Evolutionary conservation across 129 eudicot species (phyloP), one percentile per base, ranked within the genome.

Genomic region (Lactuca saligna): DNA sequence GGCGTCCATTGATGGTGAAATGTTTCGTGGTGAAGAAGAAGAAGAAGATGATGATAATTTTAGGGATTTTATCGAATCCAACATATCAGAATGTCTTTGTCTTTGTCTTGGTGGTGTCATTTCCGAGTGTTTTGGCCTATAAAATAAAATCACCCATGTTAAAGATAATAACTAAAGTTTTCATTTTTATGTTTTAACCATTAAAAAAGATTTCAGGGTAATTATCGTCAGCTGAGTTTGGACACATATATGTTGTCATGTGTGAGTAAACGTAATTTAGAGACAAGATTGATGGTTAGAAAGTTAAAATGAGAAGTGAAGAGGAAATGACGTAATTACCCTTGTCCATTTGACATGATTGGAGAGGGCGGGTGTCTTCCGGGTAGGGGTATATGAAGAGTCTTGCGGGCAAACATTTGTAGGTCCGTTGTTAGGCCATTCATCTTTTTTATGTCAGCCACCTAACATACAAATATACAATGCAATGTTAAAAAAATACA

Each of bases 361-460:
- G 95, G 88, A 50, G 96, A 86, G 35, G 96, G 96, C 8, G 96
- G 96, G 70, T 93, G 98, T 80, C 94, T 89, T 53, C 96, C 98
- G 14, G 96, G 95, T 53, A 84, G 81, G 31, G 98, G 98, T 82
- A 93, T 93, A 29, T 83, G 87, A 35, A 93, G 92, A 2, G 91
- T 79, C 84, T 87, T 89, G 63, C 83, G 90, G 71, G 90, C 90
- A 86, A 93, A 93, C 96, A 93, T 93, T 81, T 93, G 98, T 54
- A 84, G 82, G 75, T 93, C 98, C 5, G 98, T 78, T 51, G 86
- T 86, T 76, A 93, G 64, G 5, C 96, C 90, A 66, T 93, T 93
- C 74, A 88, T 61, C 88, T 62, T 89, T 77, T 89, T 89, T 14
- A 93, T 73, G 63, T 89, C 98, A 66, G 98, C 82, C 70, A 93